Evolutionary conservation across 768 basidiomycete genomes (phyloP), one percentile per base, ranked within the genome.

Genomic region (Auricularia auricula-judae): DNA sequence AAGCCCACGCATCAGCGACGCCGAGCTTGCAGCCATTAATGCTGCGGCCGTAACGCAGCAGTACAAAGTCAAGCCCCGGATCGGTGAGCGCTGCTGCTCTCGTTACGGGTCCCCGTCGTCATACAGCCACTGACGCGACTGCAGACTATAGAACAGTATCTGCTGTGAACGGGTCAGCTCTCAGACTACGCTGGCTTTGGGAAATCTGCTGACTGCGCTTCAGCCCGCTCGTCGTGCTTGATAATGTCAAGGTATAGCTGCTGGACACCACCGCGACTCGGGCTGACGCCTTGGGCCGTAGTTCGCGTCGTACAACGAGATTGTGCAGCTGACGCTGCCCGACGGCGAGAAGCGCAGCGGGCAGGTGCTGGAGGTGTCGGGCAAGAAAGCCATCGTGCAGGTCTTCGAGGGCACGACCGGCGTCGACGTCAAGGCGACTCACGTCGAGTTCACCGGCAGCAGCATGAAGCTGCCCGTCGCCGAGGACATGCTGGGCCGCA

Each of bases 381-480:
- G 97, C 63, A 97, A 95, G 82, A 98, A 98, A 74, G 97, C 97
- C 51, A 93, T 99, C 71, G 96, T 99, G 21, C 97, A 99, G 75
- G 96, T 99, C 66, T 99, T 99, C 70, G 97, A 99, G 76, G 97
- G 97, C 62, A 99, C 97, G 2, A 84, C 94, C 10, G 97, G 97
- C 42, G 89, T 98, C 54, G 97, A 99, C 74, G 97, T 98, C 71
- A 96, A 95, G 74, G 84, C 91, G 14, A 99, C 97, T 2, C 93
- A 95, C 72, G 94, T 98, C 74, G 93, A 97, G 73, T 98, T 99
- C 76, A 95, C 95, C 14, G 97, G 97, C 53, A 91, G 89, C 70
- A 94, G 93, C 74, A 98, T 99, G 97, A 98, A 97, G 75, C 83
- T 99, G 2, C 94, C 97, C 54, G 97, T 98, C 21, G 93, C 94